Evolutionary conservation across 1,284 basidiomycete species (phyloP).

Genomic region (Austroboletus niveus): DNA sequence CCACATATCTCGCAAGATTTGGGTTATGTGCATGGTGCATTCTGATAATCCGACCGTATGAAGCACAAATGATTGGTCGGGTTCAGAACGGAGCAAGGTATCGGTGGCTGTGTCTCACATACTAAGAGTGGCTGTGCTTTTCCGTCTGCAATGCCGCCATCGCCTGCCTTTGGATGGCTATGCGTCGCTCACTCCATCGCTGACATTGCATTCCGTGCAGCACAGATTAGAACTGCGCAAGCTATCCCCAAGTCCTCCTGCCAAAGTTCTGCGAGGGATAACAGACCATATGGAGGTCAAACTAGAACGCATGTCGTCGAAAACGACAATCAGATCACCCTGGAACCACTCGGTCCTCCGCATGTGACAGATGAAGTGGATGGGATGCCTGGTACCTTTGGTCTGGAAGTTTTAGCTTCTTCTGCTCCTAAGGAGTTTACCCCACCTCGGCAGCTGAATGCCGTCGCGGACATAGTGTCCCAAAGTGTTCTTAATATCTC

Average conservation of each 20-base stretch:
- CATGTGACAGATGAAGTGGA: background rate
- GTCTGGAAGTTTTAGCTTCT: background rate
- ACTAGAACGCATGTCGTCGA: background rate
- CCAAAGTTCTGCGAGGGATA: background rate
- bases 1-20: slow-evolving; percentile 32
- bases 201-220: slow-evolving; percentile 61
- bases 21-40: slow-evolving; percentile 28
- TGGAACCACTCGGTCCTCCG: background rate
- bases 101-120: slow-evolving; percentile 21
- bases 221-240: slow-evolving; percentile 54
- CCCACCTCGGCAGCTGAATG: background rate
- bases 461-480: background rate
- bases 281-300: background rate
- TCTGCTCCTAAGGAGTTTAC: background rate
- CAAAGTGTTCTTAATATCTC: background rate
- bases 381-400: background rate
- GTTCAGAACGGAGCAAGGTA: slow-evolving; percentile 11
- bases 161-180: slow-evolving; percentile 67
- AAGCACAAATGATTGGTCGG: slow-evolving; percentile 3
- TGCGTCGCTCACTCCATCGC: slow-evolving; percentile 59
- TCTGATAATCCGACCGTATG: no score
- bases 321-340: background rate
- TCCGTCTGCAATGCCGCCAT: slow-evolving; percentile 53
- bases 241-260: slow-evolving; percentile 14
- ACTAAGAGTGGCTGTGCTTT: background rate